Evolutionary conservation across 106 monocot genomes (phyloP), one percentile per base, ranked within the genome.

Genomic region (Dendrobium officinale): DNA sequence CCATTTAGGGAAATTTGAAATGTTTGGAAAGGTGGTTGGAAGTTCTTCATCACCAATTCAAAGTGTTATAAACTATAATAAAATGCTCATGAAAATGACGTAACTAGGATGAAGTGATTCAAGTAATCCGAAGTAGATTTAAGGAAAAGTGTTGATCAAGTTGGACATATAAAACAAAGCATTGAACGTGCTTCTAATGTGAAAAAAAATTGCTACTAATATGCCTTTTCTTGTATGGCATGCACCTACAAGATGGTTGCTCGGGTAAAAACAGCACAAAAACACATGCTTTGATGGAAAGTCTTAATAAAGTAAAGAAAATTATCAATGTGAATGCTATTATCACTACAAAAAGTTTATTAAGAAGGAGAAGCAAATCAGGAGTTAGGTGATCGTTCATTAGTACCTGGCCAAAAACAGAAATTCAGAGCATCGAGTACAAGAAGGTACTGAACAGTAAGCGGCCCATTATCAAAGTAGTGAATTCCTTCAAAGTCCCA

Each of bases 401-500:
- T 20, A 11, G 67, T 82, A 95, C 98, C 98, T 86, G 98, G 98
- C 98, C 98, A 99, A 80, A 99, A 99, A 67, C 98, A 99, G 77
- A 99, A 99, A 83, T 99, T 99, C 13, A 95, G 72, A 15, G 98
- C 92, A 86, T 99, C 98, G 85, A 99, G 44, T 77, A 99, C 98
- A 68, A 99, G 84, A 17, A 99, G 79, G 61, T 99, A 99, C 72
- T 99, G 98, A 80, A 99, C 95, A 43, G 98, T 99, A 80, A 99
- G 91, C 11, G 95, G 95, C 6, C 98, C 98, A 85, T 93, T 86
- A 77, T 99, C 98, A 83, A 93, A 99, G 81, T 93, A 99, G 77
- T 99, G 98, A 83, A 99, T 99, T 81, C 91, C 91, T 88, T 99
- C 98, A 79, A 95, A 95, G 82, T 99, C 78, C 98, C 98, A 99